Evolutionary conservation across 371 early-diverging fungal species (phyloP).

Genomic region (Capillidium heterosporum): DNA sequence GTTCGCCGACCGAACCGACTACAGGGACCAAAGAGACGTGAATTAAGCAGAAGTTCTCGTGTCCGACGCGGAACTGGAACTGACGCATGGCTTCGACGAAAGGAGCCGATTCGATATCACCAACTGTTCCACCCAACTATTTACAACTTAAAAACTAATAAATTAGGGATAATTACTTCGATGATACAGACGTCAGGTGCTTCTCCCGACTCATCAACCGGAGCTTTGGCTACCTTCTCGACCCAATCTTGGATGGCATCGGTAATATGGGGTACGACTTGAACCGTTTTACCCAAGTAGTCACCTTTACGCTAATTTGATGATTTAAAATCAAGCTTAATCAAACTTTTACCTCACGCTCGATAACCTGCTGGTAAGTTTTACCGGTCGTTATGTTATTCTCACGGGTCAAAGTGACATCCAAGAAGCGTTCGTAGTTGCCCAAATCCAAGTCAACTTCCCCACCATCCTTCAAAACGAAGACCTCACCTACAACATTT

Average conservation of each 20-base stretch:
- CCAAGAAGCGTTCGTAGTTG: slow-evolving; percentile 97
- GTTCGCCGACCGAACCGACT: slow-evolving; percentile 93
- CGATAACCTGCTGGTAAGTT: slow-evolving; percentile 90
- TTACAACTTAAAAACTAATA: neutral
- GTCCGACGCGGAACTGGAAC: slow-evolving; percentile 96
- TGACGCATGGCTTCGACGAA: slow-evolving; percentile 98
- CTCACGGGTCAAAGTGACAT: slow-evolving; percentile 77
- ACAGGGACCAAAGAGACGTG: slow-evolving; percentile 96
- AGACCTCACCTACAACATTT: slow-evolving; percentile 72
- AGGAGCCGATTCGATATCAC: slow-evolving; percentile 97
- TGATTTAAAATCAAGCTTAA: neutral
- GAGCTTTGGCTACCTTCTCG: slow-evolving; percentile 70
- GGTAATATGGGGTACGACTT: slow-evolving; percentile 96
- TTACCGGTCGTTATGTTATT: slow-evolving; percentile 99
- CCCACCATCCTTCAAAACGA: slow-evolving; percentile 97
- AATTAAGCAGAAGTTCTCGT: slow-evolving; percentile 90
- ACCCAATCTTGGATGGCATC: slow-evolving; percentile 96
- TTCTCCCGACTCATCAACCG: slow-evolving; percentile 69
- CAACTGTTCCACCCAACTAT: slow-evolving; percentile 94
- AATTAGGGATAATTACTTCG: slow-evolving; percentile 34
- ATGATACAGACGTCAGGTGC: slow-evolving; percentile 96
- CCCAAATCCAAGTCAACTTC: slow-evolving; percentile 99
- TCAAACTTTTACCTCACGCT: slow-evolving; percentile 35
- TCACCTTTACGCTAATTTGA: slow-evolving; percentile 66
- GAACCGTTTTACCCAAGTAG: slow-evolving; percentile 97